phyloP scores from a whole-genome alignment of 2,329 filamentous ascomycete species.

The Penicillium sp. region DNA sequence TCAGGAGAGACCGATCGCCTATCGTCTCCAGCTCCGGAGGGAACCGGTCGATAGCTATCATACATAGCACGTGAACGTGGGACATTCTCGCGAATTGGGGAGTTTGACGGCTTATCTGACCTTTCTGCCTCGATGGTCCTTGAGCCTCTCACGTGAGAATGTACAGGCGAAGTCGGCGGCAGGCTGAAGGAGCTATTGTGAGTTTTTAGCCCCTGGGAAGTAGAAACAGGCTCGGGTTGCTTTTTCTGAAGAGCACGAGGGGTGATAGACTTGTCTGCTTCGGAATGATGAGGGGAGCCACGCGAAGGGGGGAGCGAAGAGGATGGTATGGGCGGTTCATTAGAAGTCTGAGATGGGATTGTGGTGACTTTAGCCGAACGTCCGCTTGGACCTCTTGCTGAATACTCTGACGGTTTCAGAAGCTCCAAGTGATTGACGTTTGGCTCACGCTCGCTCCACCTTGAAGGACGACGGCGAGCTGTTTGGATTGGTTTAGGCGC shows the following conservation, averaged over 20 bases:
- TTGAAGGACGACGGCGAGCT: neutral
- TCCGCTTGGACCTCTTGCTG: conserved; percentile 7
- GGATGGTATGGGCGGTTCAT: no score
- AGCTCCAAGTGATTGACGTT: conserved; percentile 35
- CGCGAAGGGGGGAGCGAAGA: no score
- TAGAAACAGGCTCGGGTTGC: no score
- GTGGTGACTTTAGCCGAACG: neutral
- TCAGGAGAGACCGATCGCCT: neutral
- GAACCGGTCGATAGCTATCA: neutral
- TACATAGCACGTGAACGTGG: neutral
- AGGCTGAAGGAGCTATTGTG: neutral
- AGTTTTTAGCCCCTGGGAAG: neutral
- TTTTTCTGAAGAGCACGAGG: no score
- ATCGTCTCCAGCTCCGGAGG: neutral
- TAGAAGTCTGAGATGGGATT: neutral
- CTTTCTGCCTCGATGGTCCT: neutral
- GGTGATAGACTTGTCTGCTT: no score
- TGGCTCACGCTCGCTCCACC: conserved; percentile 32
- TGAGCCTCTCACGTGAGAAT: neutral
- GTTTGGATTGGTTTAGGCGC: neutral
- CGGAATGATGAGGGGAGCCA: no score
- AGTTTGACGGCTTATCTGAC: neutral
- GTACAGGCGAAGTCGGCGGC: neutral
- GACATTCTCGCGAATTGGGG: neutral
- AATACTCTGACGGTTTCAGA: conserved; percentile 33